These are phyloP conservation scores for Cyberlindnera veronae DNA, from an alignment of 805 yeast species.

Conservation along the genomic window DNA sequence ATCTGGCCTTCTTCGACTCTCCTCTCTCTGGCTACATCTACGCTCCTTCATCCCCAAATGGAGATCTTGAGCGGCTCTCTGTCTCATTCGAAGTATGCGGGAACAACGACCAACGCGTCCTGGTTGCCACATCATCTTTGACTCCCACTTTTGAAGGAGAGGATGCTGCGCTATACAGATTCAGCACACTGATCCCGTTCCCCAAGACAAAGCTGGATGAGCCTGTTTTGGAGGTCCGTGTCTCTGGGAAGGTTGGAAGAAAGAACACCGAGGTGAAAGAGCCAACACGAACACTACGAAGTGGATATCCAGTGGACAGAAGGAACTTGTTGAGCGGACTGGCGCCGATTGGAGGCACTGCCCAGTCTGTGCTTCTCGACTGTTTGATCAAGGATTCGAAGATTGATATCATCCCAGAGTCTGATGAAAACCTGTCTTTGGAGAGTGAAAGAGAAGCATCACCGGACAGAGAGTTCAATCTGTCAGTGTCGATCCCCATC, in stretches of 20 bases:
- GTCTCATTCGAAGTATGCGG: not conserved
- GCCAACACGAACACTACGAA: not conserved
- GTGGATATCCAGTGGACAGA: constrained; percentile 20
- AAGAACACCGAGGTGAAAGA: not conserved
- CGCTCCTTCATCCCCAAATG: not conserved
- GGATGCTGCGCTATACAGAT: constrained; percentile 9
- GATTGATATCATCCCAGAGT: constrained; percentile 3
- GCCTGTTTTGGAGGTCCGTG: constrained; percentile 14
- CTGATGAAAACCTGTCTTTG: not conserved
- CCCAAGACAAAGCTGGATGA: constrained; percentile 24
- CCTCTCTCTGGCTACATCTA: constrained; percentile 4
- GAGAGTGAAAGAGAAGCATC: not conserved
- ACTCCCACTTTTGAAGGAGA: not conserved
- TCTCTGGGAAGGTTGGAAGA: constrained; percentile 3
- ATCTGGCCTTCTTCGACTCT: constrained; percentile 13
- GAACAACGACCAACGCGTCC: not conserved
- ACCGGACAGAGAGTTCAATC: not conserved
- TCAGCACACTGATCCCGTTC: constrained; percentile 17
- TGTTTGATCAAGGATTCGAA: constrained; percentile 17
- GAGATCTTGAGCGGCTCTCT: not conserved
- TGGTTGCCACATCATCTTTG: not conserved
- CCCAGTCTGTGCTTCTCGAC: constrained; percentile 16
- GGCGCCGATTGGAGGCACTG: constrained; percentile 6
- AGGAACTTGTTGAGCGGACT: constrained; percentile 22
- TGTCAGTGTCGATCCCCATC: constrained; percentile 24